Conservation (phyloP, 2,329 filamentous ascomycete species). For the Xylariaceae sp. region DNA sequence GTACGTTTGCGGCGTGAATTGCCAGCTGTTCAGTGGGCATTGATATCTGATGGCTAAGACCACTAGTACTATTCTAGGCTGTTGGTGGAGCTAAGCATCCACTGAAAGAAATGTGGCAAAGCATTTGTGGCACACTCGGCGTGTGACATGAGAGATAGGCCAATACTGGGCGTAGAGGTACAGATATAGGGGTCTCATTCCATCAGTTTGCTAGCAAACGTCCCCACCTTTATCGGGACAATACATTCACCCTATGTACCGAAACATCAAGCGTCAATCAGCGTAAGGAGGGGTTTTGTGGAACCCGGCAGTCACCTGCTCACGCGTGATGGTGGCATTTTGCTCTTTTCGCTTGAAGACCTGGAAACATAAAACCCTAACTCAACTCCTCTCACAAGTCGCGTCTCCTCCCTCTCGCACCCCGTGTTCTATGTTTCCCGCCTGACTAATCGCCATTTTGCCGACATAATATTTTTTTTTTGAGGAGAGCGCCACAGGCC, state of each 20-base stretch:
- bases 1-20: too few species aligned
- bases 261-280: background rate
- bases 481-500: background rate
- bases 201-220: too few species aligned
- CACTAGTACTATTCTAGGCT: background rate
- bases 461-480: too few species aligned
- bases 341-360: background rate
- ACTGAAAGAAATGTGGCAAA: conserved; percentile 12
- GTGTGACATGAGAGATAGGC: background rate
- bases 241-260: background rate
- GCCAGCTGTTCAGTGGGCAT: too few species aligned
- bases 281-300: background rate
- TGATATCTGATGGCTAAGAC: too few species aligned
- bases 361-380: conserved; percentile 5
- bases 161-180: too few species aligned
- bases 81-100: background rate
- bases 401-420: conserved; percentile 16
- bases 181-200: too few species aligned
- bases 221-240: too few species aligned
- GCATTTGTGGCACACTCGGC: conserved; percentile 12
- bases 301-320: conserved; percentile 17
- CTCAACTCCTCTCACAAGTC: conserved; percentile 13
- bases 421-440: conserved; percentile 2
- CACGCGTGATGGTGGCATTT: conserved; percentile 23
- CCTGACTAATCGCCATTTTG: background rate